Evolutionary conservation across 163 green algal genomes (phyloP), one percentile per base, ranked within the genome.

Genomic region (Scenedesmus sp.): DNA sequence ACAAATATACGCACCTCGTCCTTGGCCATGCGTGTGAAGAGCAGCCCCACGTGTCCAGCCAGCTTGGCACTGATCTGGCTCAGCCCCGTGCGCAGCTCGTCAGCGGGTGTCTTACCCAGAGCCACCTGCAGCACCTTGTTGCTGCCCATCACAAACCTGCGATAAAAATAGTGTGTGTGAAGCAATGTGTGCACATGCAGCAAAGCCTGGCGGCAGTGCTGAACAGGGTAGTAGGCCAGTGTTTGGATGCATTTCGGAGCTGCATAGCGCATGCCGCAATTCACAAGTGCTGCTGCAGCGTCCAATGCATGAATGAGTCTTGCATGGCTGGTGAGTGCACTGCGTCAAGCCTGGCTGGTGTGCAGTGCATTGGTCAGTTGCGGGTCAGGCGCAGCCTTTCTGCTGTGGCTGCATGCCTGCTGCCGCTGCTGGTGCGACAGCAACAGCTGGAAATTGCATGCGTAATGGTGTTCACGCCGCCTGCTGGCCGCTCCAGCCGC

Each of bases 41-140:
- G 95, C 15, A 99, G 95, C 5, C 98, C 98, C 4, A 94, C 93
- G 4, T 91, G 86, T 9, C 95, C 95, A 74, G 93, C 94, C 26
- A 97, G 82, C 23, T 91, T 88, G 54, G 95, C 92, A 1, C 93
- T 91, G 15, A 99, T 94, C 70, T 94, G 34, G 59, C 94, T 88
- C 60, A 98, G 86, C 62, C 96, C 95, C 10, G 95, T 88, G 56
- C 96, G 94, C 91, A 97, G 95, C 94, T 99, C 98, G 76, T 98
- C 96, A 3, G 96, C 96, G 64, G 95, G 93, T 20, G 89, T 94
- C 52, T 94, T 93, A 26, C 98, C 98, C 34, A 99, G 93, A 55
- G 98, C 98, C 60, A 99, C 97, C 73, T 97, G 95, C 92, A 99
- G 93, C 89, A 99, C 93, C 93, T 99, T 98, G 88, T 96, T 99